Evolutionary conservation across 805 yeast species (phyloP), one percentile per base, ranked within the genome.

Genomic region (Teunomyces funiuensis): DNA sequence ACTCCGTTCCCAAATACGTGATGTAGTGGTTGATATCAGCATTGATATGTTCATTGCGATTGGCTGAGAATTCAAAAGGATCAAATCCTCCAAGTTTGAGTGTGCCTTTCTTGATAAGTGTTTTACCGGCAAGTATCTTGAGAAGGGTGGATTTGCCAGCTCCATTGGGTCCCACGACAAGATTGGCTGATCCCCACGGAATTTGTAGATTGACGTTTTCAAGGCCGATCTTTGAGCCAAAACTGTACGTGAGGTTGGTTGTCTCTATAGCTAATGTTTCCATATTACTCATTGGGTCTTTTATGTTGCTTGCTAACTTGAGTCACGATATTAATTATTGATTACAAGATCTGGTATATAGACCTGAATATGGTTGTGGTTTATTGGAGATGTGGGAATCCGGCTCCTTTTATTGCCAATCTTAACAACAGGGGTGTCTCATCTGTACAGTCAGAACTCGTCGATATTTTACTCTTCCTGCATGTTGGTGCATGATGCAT

Each of bases 91-190:
- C 86, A n/a, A 93, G 76, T 17, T 60, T 52, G 22, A 93, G 78
- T 10, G 69, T 61, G 0, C 97, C 97, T 11, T 76, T 69, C 42
- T 81, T 79, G 46, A 95, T 83, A 44, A 93, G 73, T 6, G 93
- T 88, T 55, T 91, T 91, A 3, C 99, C 99, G 0, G 97, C 96
- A 14, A 93, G 68, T 13, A 93, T 76, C 58, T 82, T 80, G 48
- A 93, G 71, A 31, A 93, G 61, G 0, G 99, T 93, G 1, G 97
- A 87, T 61, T 93, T 93, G 4, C 99, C 98, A 1, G 99, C 98
- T 14, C 99, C 99, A 54, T 90, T 90, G 9, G 98, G 95, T 0
- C 99, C 99, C 17, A 93, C 74, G 6, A 93, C 62, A 26, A 93
- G 68, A 8, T 90, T 80, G 45, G 96, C 75, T 1, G 91, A 77